These are phyloP conservation scores for Chaetomium olivaceum DNA, from an alignment of 2,329 filamentous ascomycete species.

Conservation along the genomic window DNA sequence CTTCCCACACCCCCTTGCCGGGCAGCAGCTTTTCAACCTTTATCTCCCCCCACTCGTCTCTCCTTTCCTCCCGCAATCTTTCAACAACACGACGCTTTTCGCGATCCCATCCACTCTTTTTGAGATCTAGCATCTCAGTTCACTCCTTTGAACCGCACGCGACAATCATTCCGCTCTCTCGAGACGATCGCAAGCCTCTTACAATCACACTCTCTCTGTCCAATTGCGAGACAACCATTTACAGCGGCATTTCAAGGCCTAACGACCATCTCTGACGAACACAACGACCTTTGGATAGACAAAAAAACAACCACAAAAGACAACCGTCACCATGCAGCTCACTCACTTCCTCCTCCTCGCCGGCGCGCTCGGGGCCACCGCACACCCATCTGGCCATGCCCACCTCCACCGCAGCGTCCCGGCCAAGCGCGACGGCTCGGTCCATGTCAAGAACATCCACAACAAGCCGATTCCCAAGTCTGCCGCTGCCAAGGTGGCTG, in stretches of 20 bases:
- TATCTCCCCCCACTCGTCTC: constrained; percentile 19
- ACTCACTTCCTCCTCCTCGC: constrained; percentile 35
- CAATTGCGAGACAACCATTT: constrained; percentile 1
- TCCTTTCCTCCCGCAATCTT: constrained; percentile 23
- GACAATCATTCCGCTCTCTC: constrained; percentile 21
- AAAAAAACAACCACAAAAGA: constrained; percentile 6
- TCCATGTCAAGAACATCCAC: constrained; percentile 35
- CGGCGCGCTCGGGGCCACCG: constrained; percentile 38
- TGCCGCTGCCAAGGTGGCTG: constrained; percentile 22
- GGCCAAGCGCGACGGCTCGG: constrained; percentile 32
- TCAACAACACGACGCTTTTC: constrained; percentile 26
- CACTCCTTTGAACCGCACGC: constrained; percentile 29
- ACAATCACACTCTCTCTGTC: not conserved
- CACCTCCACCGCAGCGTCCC: constrained; percentile 39
- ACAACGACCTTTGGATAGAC: constrained; percentile 4
- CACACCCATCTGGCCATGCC: constrained; percentile 42
- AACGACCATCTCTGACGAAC: not conserved
- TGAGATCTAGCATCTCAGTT: constrained; percentile 34
- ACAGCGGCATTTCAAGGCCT: not conserved
- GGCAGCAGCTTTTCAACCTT: constrained; percentile 14
- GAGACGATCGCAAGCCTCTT: constrained; percentile 23
- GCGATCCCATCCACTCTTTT: constrained; percentile 32
- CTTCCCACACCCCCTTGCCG: too few species aligned
- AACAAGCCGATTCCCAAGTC: constrained; percentile 27
- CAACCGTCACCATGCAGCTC: constrained; percentile 32